Evolutionary conservation across 352 stramenopile species (phyloP), one percentile per base, ranked within the genome.

Genomic region (Phytophthora pluvialis): DNA sequence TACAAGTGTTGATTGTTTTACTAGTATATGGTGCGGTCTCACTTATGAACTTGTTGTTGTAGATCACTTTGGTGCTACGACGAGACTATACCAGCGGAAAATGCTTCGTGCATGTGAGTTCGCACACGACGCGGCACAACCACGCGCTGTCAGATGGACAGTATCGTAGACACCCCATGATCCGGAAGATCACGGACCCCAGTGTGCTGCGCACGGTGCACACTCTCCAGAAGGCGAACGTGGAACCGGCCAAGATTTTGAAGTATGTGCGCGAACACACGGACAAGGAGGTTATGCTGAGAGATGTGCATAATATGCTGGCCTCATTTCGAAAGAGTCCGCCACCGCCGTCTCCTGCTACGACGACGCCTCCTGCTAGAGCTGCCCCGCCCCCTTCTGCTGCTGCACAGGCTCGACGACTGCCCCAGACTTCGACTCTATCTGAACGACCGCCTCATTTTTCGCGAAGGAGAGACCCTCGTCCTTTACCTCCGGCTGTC

Each of bases 271-370:
- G 60, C 6, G 66, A 74, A 6, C 56, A 70, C 16, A 74, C 66
- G 0, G 66, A 70, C 60, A 74, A 74, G 43, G 46, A 67, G 1
- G 18, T 74, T 12, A 47, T 18, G 29, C 18, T 67, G 25, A 56
- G 40, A 54, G 66, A 73, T 42, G 60, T 73, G 3, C 66, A 74
- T 49, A 74, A 74, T 46, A 40, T 74, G 54, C 15, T 74, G 40
- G 66, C 66, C 3, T 49, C 47, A 29, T 18, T 70, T 12, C 46
- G 66, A 11, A 74, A 66, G 44, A 66, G 26, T 9, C 38, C 44
- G 10, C 44, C 57, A 11, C 32, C 31, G 21, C 4, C 29, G 1
- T 9, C 31, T 12, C 4, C 35, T 12, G 9, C 38, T 38, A 49
- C 29, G 3, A 49, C 18, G 3, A 39, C 39, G 5, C 11, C 48